Conservation (phyloP, 345 rosid species). For the Carallia pectinifolia region DNA sequence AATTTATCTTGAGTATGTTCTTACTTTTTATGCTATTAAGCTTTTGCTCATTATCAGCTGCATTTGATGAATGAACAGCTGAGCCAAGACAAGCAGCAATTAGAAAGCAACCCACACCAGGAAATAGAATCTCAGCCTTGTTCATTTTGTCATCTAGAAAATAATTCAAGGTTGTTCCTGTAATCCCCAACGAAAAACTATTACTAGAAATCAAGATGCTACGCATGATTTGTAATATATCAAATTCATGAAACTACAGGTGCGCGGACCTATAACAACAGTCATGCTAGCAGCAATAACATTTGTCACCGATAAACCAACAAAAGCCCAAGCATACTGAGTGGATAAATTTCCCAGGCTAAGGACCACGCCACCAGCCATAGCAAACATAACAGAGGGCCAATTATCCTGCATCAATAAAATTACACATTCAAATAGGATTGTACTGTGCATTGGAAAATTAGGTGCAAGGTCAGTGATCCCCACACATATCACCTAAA, state of each 20-base stretch:
- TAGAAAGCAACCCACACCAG: slow-evolving; percentile 81
- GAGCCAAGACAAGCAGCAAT: slow-evolving; percentile 77
- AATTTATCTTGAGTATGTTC: slow-evolving; percentile 29
- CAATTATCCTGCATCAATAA: slow-evolving; percentile 52
- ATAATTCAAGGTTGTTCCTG: slow-evolving; percentile 84
- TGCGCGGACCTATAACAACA: slow-evolving; percentile 62
- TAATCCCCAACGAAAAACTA: slow-evolving; percentile 2
- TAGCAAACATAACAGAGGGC: slow-evolving; percentile 72
- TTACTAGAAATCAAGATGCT: not conserved
- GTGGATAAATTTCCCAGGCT: slow-evolving; percentile 73
- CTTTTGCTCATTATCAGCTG: slow-evolving; percentile 64
- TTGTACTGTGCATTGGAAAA: not conserved
- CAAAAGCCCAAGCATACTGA: slow-evolving; percentile 80
- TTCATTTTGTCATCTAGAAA: slow-evolving; percentile 79
- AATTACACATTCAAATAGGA: slow-evolving; percentile 12
- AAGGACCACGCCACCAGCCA: slow-evolving; percentile 71
- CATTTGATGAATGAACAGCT: slow-evolving; percentile 71
- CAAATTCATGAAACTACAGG: not conserved
- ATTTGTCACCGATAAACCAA: slow-evolving; percentile 77
- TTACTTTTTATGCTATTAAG: slow-evolving; percentile 38
- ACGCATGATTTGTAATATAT: not conserved
- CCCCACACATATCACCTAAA: not conserved
- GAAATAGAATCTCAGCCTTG: slow-evolving; percentile 71
- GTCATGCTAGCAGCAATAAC: slow-evolving; percentile 73
- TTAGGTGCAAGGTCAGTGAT: not conserved